phyloP scores from a whole-genome alignment of 139 green algal species.

The Chlamydomonas sp. region DNA sequence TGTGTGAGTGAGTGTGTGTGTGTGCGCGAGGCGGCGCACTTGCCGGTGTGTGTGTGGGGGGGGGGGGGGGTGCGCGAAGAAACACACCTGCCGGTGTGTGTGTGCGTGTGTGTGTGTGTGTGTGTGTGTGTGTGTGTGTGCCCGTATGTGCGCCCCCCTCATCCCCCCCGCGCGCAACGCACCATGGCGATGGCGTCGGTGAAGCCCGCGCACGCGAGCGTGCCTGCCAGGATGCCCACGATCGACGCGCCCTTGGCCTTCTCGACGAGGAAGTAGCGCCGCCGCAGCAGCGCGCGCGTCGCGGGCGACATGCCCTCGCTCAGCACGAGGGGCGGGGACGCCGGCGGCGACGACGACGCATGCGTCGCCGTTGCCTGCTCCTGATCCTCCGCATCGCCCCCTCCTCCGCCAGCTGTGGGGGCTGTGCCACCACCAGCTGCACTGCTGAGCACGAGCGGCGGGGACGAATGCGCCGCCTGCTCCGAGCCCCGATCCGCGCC shows the following conservation, averaged over 20 bases:
- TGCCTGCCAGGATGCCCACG: slow-evolving; percentile 79
- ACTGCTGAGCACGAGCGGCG: too few species aligned
- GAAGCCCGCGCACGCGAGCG: slow-evolving; percentile 73
- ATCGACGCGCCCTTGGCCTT: slow-evolving; percentile 73
- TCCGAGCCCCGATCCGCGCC: too few species aligned
- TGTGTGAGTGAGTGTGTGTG: slow-evolving; percentile 8
- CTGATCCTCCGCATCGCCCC: neutral
- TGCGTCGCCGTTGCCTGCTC: neutral
- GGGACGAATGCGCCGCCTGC: too few species aligned
- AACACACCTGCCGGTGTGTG: too few species aligned
- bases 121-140: too few species aligned
- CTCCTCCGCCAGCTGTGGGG: neutral
- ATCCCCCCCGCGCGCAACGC: too few species aligned
- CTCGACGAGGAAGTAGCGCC: slow-evolving; percentile 80
- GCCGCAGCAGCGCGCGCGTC: slow-evolving; percentile 30
- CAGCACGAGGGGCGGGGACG: neutral
- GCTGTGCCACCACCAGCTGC: neutral
- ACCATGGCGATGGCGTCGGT: slow-evolving; percentile 38
- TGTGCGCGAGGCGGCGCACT: too few species aligned
- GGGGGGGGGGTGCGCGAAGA: too few species aligned
- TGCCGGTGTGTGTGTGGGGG: too few species aligned
- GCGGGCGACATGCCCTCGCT: slow-evolving; percentile 14
- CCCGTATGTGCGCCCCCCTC: too few species aligned
- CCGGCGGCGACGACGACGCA: neutral
- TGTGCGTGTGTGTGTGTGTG: too few species aligned